A percentile compares a stretch with the other conserved stretches of the same genome.
phyloP scores from a whole-genome alignment of 2,329 filamentous ascomycete species.

The Myotisia sp. region DNA sequence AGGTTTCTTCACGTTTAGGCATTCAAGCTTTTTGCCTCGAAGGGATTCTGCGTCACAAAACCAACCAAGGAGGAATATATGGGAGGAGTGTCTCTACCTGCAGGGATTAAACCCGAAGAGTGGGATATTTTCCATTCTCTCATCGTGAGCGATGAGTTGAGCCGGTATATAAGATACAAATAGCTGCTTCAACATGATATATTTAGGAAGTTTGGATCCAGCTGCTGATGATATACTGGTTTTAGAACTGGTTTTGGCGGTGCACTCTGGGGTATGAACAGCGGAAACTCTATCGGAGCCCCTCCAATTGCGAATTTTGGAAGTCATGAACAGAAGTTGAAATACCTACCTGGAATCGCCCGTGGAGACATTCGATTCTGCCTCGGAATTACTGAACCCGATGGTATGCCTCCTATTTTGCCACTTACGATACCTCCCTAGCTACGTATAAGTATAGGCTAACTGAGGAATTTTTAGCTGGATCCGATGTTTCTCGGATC shows the following conservation, averaged over 20 bases:
- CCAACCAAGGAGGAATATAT: constrained; percentile 27
- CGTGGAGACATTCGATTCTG: constrained; percentile 47
- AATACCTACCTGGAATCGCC: constrained; percentile 47
- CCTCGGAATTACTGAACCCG: constrained; percentile 51
- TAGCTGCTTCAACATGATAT: no score
- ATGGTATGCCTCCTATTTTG: constrained; percentile 31
- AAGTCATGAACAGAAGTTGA: constrained; percentile 42
- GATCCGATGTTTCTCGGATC: constrained; percentile 51
- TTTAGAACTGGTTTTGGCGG: constrained; percentile 43
- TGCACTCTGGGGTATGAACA: constrained; percentile 43
- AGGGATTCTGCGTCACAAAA: constrained; percentile 27
- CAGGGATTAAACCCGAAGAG: constrained; percentile 33
- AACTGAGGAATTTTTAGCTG: constrained; percentile 33
- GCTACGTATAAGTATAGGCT: no score
- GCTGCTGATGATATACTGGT: not conserved
- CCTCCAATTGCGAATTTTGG: constrained; percentile 52
- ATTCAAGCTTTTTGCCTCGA: constrained; percentile 24
- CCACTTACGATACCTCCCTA: not conserved
- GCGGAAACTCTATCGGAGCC: constrained; percentile 47
- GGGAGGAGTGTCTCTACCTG: constrained; percentile 28
- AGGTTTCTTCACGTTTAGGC: constrained; percentile 16
- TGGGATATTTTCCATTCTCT: constrained; percentile 46
- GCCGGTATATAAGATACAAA: constrained; percentile 8
- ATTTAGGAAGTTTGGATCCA: no score
- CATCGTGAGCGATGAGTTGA: constrained; percentile 41